Base-by-base conservation (phyloP, 2,329 filamentous ascomycete genomes). In the Pseudogymnoascus sp. region DNA sequence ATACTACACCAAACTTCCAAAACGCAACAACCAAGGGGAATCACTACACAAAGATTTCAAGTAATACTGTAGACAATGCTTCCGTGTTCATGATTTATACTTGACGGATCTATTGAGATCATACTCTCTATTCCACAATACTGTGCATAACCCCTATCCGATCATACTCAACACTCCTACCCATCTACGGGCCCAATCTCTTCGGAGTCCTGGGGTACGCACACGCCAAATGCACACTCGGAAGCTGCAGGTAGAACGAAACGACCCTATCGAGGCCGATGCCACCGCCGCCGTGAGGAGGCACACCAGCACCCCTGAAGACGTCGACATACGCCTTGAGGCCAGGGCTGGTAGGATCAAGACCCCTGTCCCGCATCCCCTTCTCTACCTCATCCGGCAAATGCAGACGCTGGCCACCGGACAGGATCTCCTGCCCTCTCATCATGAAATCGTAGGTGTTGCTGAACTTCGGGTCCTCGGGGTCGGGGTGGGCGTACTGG, bases 391-490 rank as follows among this genome's bases (percentile, higher is more conserved):
- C 83, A 44, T 80, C 79, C 0, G 93, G 85, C 67, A 91, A 83
- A 76, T 97, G 89, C 69, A 97, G 90, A 83, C 93, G 90, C 77
- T 97, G 93, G 7, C 92, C 93, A 70, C 93, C 93, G 15, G 89
- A 93, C 17, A 97, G 83, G 65, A 97, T 93, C 77, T 97, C 93
- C 76, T 97, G 93, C 3, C 91, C 91, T 64, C 93, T 87, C 74
- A 96, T 87, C 80, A 97, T 96, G 72, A 96, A 91, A 76, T 96
- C 92, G 70, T 82, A 87, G 11, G 84, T 83, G 68, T 87, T 87
- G 10, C 83, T 90, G 67, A 91, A 83, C 36, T 81, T 80, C 63
- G 84, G 80, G 70, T 89, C 84, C 47, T 83, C 79, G 2, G 85
- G 84, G 72, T 90, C 89, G 62, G 90, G 86, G 79, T 93, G 91